Evolutionary conservation across 306 rosid species (phyloP).

Genomic region (Gynostemma pentaphyllum): DNA sequence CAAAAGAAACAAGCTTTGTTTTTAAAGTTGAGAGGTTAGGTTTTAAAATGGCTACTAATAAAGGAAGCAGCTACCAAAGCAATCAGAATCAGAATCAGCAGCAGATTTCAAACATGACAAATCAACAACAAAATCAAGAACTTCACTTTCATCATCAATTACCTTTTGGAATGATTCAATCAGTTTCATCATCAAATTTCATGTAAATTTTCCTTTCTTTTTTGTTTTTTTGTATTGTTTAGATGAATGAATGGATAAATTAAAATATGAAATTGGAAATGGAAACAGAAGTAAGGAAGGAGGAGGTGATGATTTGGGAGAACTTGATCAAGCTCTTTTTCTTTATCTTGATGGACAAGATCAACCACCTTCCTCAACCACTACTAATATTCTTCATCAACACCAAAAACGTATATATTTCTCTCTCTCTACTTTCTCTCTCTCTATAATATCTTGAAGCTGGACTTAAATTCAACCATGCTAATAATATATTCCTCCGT

Average conservation of each 20-base stretch:
- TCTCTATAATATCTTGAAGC: no score
- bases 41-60: no score
- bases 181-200: conserved; percentile 51
- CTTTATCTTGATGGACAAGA: conserved; percentile 81
- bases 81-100: no score
- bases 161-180: conserved; percentile 63
- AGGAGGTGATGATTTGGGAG: conserved; percentile 78
- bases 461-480: no score
- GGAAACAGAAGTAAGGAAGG: conserved; percentile 46
- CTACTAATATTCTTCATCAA: no score
- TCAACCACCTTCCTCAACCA: conserved; percentile 32
- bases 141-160: conserved; percentile 35
- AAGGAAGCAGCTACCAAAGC: no score
- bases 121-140: no score
- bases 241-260: background rate
- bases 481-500: no score
- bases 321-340: conserved; percentile 87
- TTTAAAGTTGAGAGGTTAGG: no score
- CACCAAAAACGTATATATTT: conserved; percentile 55
- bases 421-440: conserved; percentile 6
- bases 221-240: background rate
- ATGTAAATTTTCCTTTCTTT: conserved; percentile 28
- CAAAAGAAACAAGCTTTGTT: no score
- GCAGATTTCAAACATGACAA: no score
- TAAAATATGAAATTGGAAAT: no score